Evolutionary conservation across 805 yeast genomes (phyloP).

Genomic region (Debaryomyces prosopidis): DNA sequence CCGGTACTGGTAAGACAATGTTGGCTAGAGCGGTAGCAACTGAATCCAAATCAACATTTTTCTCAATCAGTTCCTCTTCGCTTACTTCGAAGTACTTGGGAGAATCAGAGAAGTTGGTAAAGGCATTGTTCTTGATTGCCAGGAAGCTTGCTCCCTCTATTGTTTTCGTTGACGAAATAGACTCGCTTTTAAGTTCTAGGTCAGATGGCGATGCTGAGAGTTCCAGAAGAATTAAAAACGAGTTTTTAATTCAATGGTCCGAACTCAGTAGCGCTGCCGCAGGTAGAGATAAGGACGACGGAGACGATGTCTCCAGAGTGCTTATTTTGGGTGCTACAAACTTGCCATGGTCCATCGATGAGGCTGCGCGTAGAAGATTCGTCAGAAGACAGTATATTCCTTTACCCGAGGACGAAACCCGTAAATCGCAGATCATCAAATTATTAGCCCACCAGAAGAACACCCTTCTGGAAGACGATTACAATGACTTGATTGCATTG

Average conservation of each 20-base stretch:
- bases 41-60: slow-evolving; percentile 90
- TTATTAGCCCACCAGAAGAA: slow-evolving; percentile 73
- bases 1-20: slow-evolving; percentile 99
- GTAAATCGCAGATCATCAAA: slow-evolving; percentile 67
- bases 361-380: slow-evolving; percentile 92
- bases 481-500: slow-evolving; percentile 55
- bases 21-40: slow-evolving; percentile 95
- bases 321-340: slow-evolving; percentile 93
- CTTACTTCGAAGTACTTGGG: slow-evolving; percentile 87
- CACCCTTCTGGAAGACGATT: slow-evolving; percentile 63
- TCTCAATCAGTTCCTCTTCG: slow-evolving; percentile 87
- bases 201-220: slow-evolving; percentile 82
- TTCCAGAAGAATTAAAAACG: slow-evolving; percentile 86
- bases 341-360: slow-evolving; percentile 96
- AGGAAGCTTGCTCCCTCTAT: slow-evolving; percentile 87
- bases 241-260: slow-evolving; percentile 93
- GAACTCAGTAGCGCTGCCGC: slow-evolving; percentile 84
- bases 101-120: slow-evolving; percentile 89
- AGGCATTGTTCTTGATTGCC: slow-evolving; percentile 84
- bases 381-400: slow-evolving; percentile 93
- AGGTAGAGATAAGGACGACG: slow-evolving; percentile 58
- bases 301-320: slow-evolving; percentile 55
- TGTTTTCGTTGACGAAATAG: slow-evolving; percentile 95
- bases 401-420: slow-evolving; percentile 82
- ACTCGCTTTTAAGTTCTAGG: slow-evolving; percentile 80